A percentile compares a stretch with the other conserved stretches of the same genome.
Conservation (phyloP, 345 rosid genomes). For the Eucalyptus rudis region DNA sequence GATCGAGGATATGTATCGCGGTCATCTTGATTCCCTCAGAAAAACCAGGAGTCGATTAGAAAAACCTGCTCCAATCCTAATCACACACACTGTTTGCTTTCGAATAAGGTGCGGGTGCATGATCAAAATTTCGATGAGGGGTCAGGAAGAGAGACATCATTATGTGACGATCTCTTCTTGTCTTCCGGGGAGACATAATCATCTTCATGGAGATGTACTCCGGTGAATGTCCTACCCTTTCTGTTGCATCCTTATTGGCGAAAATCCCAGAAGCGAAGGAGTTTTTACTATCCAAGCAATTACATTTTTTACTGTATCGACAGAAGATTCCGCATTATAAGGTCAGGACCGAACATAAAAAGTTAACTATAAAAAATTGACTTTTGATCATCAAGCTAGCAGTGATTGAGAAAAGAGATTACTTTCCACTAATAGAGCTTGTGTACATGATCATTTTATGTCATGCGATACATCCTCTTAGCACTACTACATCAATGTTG, state of each 20-base stretch:
- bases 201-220: too few species aligned
- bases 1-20: background rate
- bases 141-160: too few species aligned
- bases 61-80: too few species aligned
- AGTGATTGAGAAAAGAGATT: background rate
- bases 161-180: too few species aligned
- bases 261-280: background rate
- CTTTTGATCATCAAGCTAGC: background rate
- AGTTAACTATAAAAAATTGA: background rate
- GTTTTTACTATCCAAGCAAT: background rate
- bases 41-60: background rate
- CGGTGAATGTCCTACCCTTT: too few species aligned
- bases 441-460: background rate
- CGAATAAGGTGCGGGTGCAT: too few species aligned
- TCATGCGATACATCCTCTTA: background rate
- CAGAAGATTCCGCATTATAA: background rate
- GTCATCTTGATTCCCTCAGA: background rate
- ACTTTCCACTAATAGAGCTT: background rate
- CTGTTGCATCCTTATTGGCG: too few species aligned
- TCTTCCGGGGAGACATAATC: too few species aligned
- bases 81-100: too few species aligned
- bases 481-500: background rate
- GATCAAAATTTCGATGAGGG: too few species aligned
- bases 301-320: background rate
- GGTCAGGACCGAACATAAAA: background rate